These are phyloP conservation scores for Cladosporium sp. DNA, from an alignment of 2,329 filamentous ascomycete species.

Conservation along the genomic window DNA sequence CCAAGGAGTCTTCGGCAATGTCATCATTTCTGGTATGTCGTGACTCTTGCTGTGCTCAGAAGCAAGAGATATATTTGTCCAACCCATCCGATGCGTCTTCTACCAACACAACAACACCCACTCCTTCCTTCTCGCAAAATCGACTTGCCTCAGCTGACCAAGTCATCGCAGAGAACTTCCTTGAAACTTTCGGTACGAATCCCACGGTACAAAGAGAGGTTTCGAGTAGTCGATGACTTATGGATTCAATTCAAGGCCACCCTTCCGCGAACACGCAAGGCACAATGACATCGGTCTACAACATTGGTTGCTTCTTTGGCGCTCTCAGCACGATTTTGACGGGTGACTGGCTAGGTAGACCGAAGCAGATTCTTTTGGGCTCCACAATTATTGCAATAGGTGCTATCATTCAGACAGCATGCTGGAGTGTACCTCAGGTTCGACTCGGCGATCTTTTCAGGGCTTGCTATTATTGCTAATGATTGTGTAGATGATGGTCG, in stretches of 20 bases:
- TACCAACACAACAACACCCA: not conserved
- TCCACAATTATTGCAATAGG: conserved; percentile 41
- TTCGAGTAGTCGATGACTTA: no score
- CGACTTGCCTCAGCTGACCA: not conserved
- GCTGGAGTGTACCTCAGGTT: conserved; percentile 33
- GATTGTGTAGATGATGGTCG: conserved; percentile 39
- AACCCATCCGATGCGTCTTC: not conserved
- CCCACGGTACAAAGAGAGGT: no score
- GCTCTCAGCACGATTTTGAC: conserved; percentile 38
- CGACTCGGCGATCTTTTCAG: not conserved
- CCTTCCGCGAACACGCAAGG: conserved; percentile 33
- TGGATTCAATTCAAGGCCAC: conserved; percentile 21
- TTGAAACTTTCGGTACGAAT: conserved; percentile 30
- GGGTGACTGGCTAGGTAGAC: conserved; percentile 44
- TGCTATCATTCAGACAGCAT: conserved; percentile 40
- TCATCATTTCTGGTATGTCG: conserved; percentile 24
- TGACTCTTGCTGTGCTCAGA: no score
- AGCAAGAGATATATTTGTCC: no score
- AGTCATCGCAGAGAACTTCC: conserved; percentile 26
- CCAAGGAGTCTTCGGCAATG: conserved; percentile 26
- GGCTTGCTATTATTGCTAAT: not conserved
- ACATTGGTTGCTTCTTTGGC: conserved; percentile 46
- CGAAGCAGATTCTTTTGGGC: conserved; percentile 39
- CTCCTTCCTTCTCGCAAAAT: not conserved
- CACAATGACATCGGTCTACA: conserved; percentile 34